Percentiles rank a stretch among this genome's conserved stretches.
These are phyloP conservation scores for Haberlea rhodopensis DNA, from an alignment of 257 asterid genomes.

Conservation along the genomic window DNA sequence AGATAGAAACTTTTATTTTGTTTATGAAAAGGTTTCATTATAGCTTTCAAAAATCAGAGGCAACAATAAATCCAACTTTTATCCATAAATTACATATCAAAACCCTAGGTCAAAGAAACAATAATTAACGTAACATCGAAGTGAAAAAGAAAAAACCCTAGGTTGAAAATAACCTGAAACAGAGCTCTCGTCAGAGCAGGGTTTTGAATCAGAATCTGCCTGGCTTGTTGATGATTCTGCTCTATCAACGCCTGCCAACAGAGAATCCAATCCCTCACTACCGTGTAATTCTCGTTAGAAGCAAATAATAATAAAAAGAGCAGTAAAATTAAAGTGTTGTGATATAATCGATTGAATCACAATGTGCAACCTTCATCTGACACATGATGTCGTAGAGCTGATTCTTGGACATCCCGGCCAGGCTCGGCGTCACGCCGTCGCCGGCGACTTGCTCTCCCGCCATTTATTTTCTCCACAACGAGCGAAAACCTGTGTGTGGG, in stretches of 20 bases:
- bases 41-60: not conserved
- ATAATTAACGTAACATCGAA: not conserved
- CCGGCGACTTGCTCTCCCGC: slow-evolving; percentile 79
- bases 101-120: slow-evolving; percentile 21
- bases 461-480: slow-evolving; percentile 37
- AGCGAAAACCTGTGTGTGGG: too few relatives aligned
- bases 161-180: slow-evolving; percentile 63
- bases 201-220: slow-evolving; percentile 86
- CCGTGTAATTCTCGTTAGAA: too few relatives aligned
- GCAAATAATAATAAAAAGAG: too few relatives aligned
- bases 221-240: slow-evolving; percentile 91
- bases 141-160: slow-evolving; percentile 21
- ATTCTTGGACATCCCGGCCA: slow-evolving; percentile 85
- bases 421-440: slow-evolving; percentile 60
- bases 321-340: too few relatives aligned
- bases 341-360: not conserved
- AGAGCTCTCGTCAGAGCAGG: slow-evolving; percentile 86
- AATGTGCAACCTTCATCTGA: slow-evolving; percentile 77
- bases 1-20: not conserved
- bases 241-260: slow-evolving; percentile 65
- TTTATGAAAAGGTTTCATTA: not conserved
- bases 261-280: slow-evolving; percentile 4
- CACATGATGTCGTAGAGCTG: slow-evolving; percentile 89
- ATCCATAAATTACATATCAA: not conserved
- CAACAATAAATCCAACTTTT: not conserved